Evolutionary conservation across 2,329 filamentous ascomycete species (phyloP), one percentile per base, ranked within the genome.

Genomic region (Penicillium digitatum): DNA sequence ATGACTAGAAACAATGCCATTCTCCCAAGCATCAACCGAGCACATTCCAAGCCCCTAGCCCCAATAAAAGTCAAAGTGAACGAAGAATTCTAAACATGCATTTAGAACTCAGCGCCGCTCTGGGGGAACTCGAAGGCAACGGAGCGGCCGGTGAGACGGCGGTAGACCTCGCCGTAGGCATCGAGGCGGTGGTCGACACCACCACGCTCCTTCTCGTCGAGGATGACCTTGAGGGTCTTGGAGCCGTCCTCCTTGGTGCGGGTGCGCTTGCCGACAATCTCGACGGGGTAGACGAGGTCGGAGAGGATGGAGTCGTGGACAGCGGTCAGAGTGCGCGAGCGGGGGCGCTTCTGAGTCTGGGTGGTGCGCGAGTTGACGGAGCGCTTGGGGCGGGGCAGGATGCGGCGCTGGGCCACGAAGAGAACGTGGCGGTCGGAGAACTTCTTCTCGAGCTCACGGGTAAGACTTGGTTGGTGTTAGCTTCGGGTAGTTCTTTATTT

Each of bases 371-470:
- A 90, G 83, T 91, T 92, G 84, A 87, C 90, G 78, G 91, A 96
- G 78, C 93, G 92, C 90, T 96, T 96, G 79, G 94, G 94, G 79
- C 92, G 91, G 78, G 94, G 93, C 62, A 99, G 86, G 75, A 99
- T 99, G 81, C 94, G 94, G 86, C 94, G 94, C 76, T 93, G 95
- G 72, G 94, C 94, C 73, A 99, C 88, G 87, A 99, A 91, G 79
- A 99, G 85, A 79, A 99, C 94, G 81, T 99, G 94, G 81, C 94
- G 94, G 86, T 99, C 94, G 66, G 94, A 97, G 90, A 99, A 99
- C 85, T 99, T 99, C 91, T 99, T 99, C 89, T 99, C 94, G 77
- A 99, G 92, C 86, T 99, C 94, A 82, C 94, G 94, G 81, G 94
- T 99, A 77, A 99, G 87, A 78, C 93, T 97, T 62, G 39, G 14